Base-by-base conservation (phyloP, 208 protist genomes). In the Leishmania tarentolae region DNA sequence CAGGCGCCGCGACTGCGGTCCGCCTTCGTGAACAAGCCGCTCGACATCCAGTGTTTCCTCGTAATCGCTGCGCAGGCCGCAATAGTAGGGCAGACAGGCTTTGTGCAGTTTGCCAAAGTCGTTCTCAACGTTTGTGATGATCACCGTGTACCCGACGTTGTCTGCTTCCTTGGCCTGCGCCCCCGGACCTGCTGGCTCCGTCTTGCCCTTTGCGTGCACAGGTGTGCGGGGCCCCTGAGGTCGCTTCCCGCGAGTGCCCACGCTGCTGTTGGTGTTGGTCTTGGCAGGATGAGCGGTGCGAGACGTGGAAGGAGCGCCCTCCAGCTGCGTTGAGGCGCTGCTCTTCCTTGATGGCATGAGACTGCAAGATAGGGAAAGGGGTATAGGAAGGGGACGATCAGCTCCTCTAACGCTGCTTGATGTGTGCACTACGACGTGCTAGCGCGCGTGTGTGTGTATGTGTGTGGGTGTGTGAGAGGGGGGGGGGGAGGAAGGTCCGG, bases 41-140 rank as follows among this genome's bases (percentile, higher is more conserved):
- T 84, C 84, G 44, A 78, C 75, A 31, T 86, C 83, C 44, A 74
- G 28, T 19, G 50, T 83, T 53, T 79, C 82, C 82, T 88, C 76
- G 59, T 68, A 85, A 11, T 82, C 78, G 3, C 42, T 61, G 52
- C 78, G 92, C 44, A 96, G 84, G 28, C 86, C 86, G 76, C 87
- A 93, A 83, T 88, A 92, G 19, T 76, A 80, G 21, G 85, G 88
- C 42, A 97, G 66, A 7, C 78, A 73, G 31, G 85, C 71, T 78
- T 87, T 81, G 86, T 96, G 94, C 35, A 97, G 76, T 83, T 88
- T 90, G 72, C 88, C 87, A 76, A 96, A 94, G 65, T 97, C 91
- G 78, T 95, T 96, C 68, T 97, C 92, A 2, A 96, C 94, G 83
- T 97, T 97, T 56, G 84, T 90, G 71, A 97, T 93, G 69, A 97